These are phyloP conservation scores for Leptographium galeiforme DNA, from an alignment of 2,329 filamentous ascomycete species.

Conservation along the genomic window DNA sequence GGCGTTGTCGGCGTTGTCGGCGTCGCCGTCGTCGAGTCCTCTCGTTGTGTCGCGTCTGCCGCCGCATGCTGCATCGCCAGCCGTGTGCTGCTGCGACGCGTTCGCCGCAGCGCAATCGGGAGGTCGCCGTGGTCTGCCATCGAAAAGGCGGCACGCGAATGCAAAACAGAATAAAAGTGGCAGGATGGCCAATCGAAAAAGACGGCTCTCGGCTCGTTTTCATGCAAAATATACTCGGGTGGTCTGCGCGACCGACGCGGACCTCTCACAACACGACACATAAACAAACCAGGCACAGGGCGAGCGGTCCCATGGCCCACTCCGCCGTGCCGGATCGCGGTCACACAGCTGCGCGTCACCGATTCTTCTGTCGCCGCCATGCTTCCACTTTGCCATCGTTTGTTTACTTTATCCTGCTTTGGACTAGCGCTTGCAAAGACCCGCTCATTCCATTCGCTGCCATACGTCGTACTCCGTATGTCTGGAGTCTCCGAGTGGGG, in stretches of 20 bases:
- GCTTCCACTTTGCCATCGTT: background rate
- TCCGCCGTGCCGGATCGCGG: background rate
- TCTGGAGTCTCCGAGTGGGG: background rate
- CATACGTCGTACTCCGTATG: no score
- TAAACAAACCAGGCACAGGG: background rate
- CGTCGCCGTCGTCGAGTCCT: constrained; percentile 18
- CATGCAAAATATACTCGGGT: background rate
- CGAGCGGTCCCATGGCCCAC: background rate
- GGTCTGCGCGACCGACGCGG: no score
- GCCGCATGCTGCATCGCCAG: constrained; percentile 6
- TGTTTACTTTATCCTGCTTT: constrained; percentile 10
- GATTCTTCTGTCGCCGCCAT: background rate
- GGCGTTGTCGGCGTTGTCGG: constrained; percentile 13
- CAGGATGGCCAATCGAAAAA: no score
- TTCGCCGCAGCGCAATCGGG: constrained; percentile 42
- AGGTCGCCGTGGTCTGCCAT: constrained; percentile 21
- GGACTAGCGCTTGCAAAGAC: background rate
- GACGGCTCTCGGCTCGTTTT: background rate
- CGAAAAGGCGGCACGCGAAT: background rate
- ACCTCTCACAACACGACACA: background rate
- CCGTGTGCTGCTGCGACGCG: constrained; percentile 28
- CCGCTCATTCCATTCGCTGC: background rate
- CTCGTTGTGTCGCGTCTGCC: constrained; percentile 13
- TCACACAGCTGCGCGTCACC: background rate
- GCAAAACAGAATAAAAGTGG: background rate